These are phyloP conservation scores for Salvia miltiorrhiza DNA, from an alignment of 257 asterid genomes.

Conservation along the genomic window DNA sequence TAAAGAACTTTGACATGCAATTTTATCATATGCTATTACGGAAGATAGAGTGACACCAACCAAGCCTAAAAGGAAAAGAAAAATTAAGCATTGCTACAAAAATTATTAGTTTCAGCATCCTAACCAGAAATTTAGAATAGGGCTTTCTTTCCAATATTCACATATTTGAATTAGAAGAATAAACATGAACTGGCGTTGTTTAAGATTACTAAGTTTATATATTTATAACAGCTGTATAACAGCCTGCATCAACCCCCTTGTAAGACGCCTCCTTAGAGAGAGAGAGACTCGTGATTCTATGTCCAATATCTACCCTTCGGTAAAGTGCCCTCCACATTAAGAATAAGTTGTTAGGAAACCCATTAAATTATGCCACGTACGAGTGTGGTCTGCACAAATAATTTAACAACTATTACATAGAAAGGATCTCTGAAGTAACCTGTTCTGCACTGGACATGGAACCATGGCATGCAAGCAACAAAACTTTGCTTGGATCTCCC, in stretches of 20 bases:
- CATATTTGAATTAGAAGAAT: neutral
- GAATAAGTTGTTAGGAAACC: neutral
- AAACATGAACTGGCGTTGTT: neutral
- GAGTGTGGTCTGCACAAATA: neutral
- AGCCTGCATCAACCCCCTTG: neutral
- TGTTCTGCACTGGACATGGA: constrained; percentile 95
- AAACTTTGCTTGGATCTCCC: constrained; percentile 74
- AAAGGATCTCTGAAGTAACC: constrained; percentile 37
- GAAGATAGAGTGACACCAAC: neutral
- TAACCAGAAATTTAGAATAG: too few relatives aligned
- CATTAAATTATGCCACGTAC: neutral
- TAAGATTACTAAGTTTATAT: neutral
- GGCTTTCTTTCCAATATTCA: too few relatives aligned
- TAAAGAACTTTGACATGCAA: neutral
- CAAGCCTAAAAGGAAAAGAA: too few relatives aligned
- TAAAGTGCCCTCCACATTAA: constrained; percentile 7
- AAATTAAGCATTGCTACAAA: too few relatives aligned
- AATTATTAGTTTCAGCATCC: too few relatives aligned
- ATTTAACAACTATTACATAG: constrained; percentile 21
- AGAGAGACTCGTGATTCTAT: neutral
- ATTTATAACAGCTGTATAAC: neutral
- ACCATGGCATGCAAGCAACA: constrained; percentile 90
- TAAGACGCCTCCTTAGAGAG: neutral
- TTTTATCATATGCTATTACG: neutral
- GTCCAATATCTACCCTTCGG: neutral